These are phyloP conservation scores for Medicago lupulina DNA, from an alignment of 306 rosid species.

Conservation along the genomic window DNA sequence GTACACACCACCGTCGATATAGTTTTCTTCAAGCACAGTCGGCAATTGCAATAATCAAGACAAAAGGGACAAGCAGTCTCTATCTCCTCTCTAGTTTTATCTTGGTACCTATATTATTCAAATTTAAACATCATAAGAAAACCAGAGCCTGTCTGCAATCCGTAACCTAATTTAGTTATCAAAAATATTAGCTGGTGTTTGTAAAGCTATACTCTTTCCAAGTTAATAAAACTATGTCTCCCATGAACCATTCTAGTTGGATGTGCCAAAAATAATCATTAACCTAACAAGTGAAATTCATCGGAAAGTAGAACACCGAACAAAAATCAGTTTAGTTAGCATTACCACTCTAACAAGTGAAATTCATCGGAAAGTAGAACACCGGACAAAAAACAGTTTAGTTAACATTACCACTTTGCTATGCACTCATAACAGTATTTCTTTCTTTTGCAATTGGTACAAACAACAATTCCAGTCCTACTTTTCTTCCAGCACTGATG, in stretches of 20 bases:
- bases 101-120: conserved; percentile 59
- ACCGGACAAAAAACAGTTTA: neutral
- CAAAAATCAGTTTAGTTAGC: conserved; percentile 4
- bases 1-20: conserved; percentile 51
- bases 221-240: conserved; percentile 15
- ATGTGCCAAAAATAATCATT: conserved; percentile 10
- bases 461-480: conserved; percentile 49
- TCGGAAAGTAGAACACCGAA: neutral
- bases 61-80: conserved; percentile 64
- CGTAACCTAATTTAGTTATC: conserved; percentile 26
- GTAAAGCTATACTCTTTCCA: conserved; percentile 18
- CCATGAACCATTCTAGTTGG: conserved; percentile 7
- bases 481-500: conserved; percentile 62
- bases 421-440: conserved; percentile 69
- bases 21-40: conserved; percentile 64
- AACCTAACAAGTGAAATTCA: conserved; percentile 23
- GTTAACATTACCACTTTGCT: conserved; percentile 59
- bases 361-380: conserved; percentile 16
- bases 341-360: conserved; percentile 52
- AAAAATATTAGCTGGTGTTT: conserved; percentile 22
- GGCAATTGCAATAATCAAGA: conserved; percentile 63
- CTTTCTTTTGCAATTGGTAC: conserved; percentile 62
- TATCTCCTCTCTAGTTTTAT: conserved; percentile 58
- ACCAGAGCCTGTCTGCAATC: conserved; percentile 24
- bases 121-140: conserved; percentile 41